A percentile compares a stretch with the other conserved stretches of the same genome.
phyloP scores from a whole-genome alignment of 2,329 filamentous ascomycete genomes.

The Gaeumannomyces tritici region DNA sequence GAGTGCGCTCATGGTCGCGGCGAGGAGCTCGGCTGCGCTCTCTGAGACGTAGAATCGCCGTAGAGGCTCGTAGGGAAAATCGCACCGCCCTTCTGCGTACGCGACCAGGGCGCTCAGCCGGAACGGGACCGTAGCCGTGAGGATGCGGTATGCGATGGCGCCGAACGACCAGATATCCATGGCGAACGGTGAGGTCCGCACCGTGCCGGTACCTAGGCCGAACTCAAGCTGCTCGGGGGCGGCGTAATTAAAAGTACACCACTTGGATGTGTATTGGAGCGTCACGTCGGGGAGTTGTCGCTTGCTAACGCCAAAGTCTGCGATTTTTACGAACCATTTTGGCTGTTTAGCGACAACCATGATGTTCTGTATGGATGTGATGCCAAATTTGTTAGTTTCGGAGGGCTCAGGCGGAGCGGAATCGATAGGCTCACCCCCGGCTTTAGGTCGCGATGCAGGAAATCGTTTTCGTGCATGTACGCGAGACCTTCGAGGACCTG shows the following conservation, averaged over 20 bases:
- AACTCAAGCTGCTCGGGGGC: conserved; percentile 14
- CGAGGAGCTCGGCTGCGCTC: no score
- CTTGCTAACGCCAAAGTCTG: conserved; percentile 17
- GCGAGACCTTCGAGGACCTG: conserved; percentile 11
- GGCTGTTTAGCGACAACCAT: conserved; percentile 12
- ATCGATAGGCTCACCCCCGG: conserved; percentile 8
- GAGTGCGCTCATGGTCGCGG: no score
- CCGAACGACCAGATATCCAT: conserved; percentile 19
- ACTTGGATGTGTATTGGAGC: conserved; percentile 7
- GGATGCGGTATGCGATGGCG: conserved; percentile 10
- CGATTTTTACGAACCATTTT: conserved; percentile 17
- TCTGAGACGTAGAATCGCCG: no score
- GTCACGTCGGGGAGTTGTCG: conserved; percentile 9
- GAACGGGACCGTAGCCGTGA: conserved; percentile 2
- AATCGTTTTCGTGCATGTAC: conserved; percentile 13
- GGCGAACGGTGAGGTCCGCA: conserved; percentile 4
- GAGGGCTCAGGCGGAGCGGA: neutral
- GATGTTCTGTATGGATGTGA: conserved; percentile 14
- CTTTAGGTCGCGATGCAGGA: conserved; percentile 14
- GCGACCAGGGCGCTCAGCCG: no score
- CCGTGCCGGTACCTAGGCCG: neutral
- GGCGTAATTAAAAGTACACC: conserved; percentile 9
- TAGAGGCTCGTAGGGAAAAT: no score
- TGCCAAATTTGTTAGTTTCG: no score
- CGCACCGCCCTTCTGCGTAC: no score